A percentile compares a stretch with the other conserved stretches of the same genome.
Conservation (phyloP, 2,329 filamentous ascomycete genomes). For the Colletotrichum tofieldiae region DNA sequence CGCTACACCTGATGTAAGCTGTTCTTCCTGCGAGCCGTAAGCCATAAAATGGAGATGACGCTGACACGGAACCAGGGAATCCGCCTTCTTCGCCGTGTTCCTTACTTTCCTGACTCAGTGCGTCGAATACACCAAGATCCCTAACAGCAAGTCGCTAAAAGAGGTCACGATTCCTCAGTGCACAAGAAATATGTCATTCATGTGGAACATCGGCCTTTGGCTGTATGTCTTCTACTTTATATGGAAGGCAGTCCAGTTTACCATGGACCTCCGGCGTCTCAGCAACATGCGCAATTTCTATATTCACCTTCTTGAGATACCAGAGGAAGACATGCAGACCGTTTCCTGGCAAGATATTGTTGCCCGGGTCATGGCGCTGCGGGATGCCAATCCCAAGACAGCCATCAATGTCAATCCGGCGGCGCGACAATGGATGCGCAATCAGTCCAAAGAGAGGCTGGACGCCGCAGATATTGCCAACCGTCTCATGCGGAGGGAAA, state of each 20-base stretch:
- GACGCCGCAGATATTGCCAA: conserved; percentile 99
- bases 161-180: conserved; percentile 80
- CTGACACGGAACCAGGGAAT: conserved; percentile 69
- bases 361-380: conserved; percentile 84
- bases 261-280: conserved; percentile 81
- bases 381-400: conserved; percentile 90
- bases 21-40: neutral
- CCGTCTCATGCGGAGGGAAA: conserved; percentile 94
- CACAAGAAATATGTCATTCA: conserved; percentile 80
- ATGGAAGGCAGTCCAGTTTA: conserved; percentile 82
- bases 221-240: conserved; percentile 89
- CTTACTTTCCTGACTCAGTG: conserved; percentile 89
- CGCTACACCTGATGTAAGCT: conserved; percentile 80
- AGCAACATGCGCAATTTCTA: conserved; percentile 89
- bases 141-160: conserved; percentile 71
- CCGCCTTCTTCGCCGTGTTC: conserved; percentile 86
- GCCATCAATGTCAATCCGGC: conserved; percentile 68
- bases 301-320: conserved; percentile 84
- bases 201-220: conserved; percentile 87
- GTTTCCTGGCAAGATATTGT: conserved; percentile 96
- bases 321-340: conserved; percentile 89
- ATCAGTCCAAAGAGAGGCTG: conserved; percentile 92
- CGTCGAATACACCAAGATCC: conserved; percentile 84
- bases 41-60: neutral
- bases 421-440: conserved; percentile 76